phyloP scores from a whole-genome alignment of 1,284 basidiomycete species.

The Calocybe gambosa region DNA sequence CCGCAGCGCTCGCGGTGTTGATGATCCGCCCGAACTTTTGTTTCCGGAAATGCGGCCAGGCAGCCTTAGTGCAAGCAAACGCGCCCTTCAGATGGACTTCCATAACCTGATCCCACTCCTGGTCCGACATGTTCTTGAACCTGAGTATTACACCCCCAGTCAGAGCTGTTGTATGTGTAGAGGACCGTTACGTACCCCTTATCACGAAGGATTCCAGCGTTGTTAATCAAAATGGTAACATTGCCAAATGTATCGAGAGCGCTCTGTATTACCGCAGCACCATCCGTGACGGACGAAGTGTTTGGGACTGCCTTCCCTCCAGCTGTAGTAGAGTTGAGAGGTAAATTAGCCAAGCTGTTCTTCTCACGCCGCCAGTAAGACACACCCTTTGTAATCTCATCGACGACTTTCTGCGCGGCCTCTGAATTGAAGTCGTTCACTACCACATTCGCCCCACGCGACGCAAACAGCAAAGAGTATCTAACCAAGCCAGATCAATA shows the following conservation, averaged over 20 bases:
- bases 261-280: conserved; percentile 80
- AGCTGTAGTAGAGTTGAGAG: conserved; percentile 35
- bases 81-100: conserved; percentile 95
- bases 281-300: conserved; percentile 86
- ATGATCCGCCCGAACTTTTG: conserved; percentile 92
- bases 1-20: conserved; percentile 89
- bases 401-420: conserved; percentile 90
- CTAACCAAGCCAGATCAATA: conserved; percentile 32
- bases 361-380: conserved; percentile 5
- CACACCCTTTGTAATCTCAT: conserved; percentile 79
- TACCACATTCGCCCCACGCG: conserved; percentile 89
- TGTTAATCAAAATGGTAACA: conserved; percentile 87
- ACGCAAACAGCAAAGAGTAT: conserved; percentile 87
- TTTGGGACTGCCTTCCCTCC: conserved; percentile 87
- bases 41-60: conserved; percentile 93
- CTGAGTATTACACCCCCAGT: conserved; percentile 27
- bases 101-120: conserved; percentile 83
- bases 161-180: not conserved
- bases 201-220: conserved; percentile 90
- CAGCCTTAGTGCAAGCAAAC: conserved; percentile 93
- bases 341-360: not conserved
- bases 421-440: conserved; percentile 91
- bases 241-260: conserved; percentile 86
- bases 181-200: conserved; percentile 51
- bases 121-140: conserved; percentile 90